Percentiles rank a stretch among this genome's conserved stretches.
Evolutionary conservation across 148 eudicot genomes (phyloP).

Genomic region (Nepenthes gracilis): DNA sequence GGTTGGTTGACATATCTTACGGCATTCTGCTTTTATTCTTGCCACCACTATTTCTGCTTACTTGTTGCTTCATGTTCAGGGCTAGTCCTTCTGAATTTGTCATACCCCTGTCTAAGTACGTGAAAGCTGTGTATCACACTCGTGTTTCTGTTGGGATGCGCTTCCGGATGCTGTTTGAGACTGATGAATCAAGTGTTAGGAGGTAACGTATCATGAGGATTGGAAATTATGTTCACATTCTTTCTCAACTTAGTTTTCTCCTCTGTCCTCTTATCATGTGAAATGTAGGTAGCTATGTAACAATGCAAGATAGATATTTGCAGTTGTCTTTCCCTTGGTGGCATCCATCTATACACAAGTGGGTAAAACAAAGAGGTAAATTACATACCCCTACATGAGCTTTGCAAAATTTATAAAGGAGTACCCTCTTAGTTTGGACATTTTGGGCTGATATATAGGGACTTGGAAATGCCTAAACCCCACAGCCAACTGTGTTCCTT

Average conservation of each 20-base stretch:
- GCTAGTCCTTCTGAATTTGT: conserved; percentile 97
- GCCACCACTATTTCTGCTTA: conserved; percentile 7
- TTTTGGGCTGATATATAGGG: no score
- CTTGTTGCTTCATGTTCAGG: conserved; percentile 29
- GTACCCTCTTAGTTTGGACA: no score
- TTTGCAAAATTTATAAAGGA: no score
- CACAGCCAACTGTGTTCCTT: no score
- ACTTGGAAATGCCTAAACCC: no score
- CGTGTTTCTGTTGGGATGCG: conserved; percentile 99
- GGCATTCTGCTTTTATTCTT: not conserved
- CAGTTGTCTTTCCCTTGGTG: no score
- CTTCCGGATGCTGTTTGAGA: conserved; percentile 97
- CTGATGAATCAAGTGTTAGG: conserved; percentile 98
- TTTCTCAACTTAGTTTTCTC: not conserved
- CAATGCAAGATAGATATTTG: not conserved
- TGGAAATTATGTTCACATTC: not conserved
- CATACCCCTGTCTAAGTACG: conserved; percentile 82
- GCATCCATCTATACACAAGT: no score
- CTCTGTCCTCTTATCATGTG: not conserved
- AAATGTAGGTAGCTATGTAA: not conserved
- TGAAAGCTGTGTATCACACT: conserved; percentile 91
- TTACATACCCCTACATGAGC: no score
- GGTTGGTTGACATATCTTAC: conserved; percentile 25
- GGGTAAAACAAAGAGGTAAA: no score
- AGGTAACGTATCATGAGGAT: conserved; percentile 32